A percentile compares a stretch with the other conserved stretches of the same genome.
phyloP scores from a whole-genome alignment of 176 grass and related monocot species.

The Pontederia paniculata region DNA sequence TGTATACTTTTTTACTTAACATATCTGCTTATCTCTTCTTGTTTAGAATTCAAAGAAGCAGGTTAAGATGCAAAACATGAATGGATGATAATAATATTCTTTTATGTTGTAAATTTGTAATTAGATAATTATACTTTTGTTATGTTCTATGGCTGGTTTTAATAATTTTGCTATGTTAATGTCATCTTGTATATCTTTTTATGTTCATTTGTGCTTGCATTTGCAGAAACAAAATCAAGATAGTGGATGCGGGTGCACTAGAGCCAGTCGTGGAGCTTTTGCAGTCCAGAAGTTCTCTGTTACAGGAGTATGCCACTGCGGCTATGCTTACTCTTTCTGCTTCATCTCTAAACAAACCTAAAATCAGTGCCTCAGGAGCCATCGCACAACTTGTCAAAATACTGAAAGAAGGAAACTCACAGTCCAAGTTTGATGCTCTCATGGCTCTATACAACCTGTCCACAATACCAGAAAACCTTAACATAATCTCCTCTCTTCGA shows the following conservation, averaged over 20 bases:
- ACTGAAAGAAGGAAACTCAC: conserved; percentile 5
- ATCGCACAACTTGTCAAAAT: conserved; percentile 14
- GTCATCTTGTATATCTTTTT: too few species aligned
- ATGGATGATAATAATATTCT: background rate
- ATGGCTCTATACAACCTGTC: conserved; percentile 10
- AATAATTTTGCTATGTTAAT: background rate
- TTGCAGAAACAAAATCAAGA: conserved; percentile 20
- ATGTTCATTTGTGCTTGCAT: background rate
- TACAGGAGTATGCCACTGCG: conserved; percentile 11
- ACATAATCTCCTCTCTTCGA: background rate
- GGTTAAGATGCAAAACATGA: too few species aligned
- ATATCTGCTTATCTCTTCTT: too few species aligned
- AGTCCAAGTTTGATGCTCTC: conserved; percentile 13
- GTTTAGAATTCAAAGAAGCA: too few species aligned
- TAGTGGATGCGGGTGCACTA: conserved; percentile 12
- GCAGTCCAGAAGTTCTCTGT: background rate
- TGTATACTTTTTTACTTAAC: too few species aligned
- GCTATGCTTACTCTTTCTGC: conserved; percentile 17
- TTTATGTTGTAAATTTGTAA: background rate
- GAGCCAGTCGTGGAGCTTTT: conserved; percentile 2
- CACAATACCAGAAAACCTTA: conserved; percentile 8
- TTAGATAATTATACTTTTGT: background rate
- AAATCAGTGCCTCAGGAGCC: conserved; percentile 10
- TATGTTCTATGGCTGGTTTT: background rate
- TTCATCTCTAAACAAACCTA: conserved; percentile 1